These are phyloP conservation scores for Vinca major DNA, from an alignment of 305 asterid genomes.

Conservation along the genomic window DNA sequence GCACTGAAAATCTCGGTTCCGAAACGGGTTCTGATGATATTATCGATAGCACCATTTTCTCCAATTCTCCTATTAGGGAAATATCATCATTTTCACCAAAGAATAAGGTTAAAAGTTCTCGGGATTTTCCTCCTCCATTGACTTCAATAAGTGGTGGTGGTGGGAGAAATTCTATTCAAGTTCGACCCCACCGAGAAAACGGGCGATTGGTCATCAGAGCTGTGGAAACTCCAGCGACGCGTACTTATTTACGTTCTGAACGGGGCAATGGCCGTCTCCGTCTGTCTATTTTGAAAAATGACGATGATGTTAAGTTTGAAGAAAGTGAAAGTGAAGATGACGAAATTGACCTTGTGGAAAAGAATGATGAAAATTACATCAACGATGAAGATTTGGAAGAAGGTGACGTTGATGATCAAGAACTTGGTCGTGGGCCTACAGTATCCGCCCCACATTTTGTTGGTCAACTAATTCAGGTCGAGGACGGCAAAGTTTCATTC, in stretches of 20 bases:
- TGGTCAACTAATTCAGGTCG: too few species aligned
- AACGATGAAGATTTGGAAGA: too few species aligned
- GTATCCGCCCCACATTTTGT: too few species aligned
- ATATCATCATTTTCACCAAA: neutral
- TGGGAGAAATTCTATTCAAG: slow-evolving; percentile 27
- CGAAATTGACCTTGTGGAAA: too few species aligned
- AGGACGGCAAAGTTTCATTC: too few species aligned
- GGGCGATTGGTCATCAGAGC: slow-evolving; percentile 62
- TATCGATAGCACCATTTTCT: slow-evolving; percentile 18
- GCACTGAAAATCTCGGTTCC: slow-evolving; percentile 29
- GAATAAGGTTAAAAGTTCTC: neutral
- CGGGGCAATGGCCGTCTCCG: slow-evolving; percentile 58
- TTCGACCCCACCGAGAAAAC: slow-evolving; percentile 44
- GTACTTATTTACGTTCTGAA: slow-evolving; percentile 47
- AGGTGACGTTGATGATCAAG: too few species aligned
- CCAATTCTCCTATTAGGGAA: neutral
- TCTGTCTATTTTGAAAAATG: slow-evolving; percentile 26
- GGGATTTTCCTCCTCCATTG: slow-evolving; percentile 57
- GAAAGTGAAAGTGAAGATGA: neutral
- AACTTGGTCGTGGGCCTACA: too few species aligned
- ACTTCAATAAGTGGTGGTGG: slow-evolving; percentile 43
- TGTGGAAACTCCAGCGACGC: slow-evolving; percentile 40
- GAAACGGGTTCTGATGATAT: slow-evolving; percentile 57
- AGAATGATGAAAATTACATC: too few species aligned
- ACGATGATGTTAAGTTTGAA: slow-evolving; percentile 3